phyloP scores from a whole-genome alignment of 768 basidiomycete species.

The Clitopilus hobsonii region DNA sequence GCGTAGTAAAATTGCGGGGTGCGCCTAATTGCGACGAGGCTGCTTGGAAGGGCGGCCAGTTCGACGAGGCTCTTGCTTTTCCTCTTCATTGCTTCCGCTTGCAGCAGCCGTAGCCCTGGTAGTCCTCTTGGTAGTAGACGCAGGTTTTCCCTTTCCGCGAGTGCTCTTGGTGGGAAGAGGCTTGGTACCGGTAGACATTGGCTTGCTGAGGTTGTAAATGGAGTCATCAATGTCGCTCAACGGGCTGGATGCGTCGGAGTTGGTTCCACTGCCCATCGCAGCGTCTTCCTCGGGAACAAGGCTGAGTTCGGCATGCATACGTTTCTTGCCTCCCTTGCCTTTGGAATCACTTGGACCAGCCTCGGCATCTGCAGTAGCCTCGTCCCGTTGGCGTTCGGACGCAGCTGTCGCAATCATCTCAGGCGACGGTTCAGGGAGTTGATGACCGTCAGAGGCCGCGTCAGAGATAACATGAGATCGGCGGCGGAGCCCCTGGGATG shows the following conservation, averaged over 20 bases:
- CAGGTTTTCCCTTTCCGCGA: constrained; percentile 12
- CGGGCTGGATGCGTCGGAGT: constrained; percentile 6
- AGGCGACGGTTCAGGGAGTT: constrained; percentile 46
- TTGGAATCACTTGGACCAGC: constrained; percentile 16
- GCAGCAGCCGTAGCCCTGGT: background rate
- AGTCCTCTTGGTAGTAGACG: constrained; percentile 4
- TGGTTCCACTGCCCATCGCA: background rate
- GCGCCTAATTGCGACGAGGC: constrained; percentile 14
- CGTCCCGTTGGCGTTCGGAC: constrained; percentile 17
- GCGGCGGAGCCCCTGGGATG: constrained; percentile 27
- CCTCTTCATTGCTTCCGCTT: constrained; percentile 11
- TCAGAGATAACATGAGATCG: constrained; percentile 43
- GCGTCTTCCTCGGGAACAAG: constrained; percentile 34
- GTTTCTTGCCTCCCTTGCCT: constrained; percentile 29
- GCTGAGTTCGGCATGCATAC: constrained; percentile 36
- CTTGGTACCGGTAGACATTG: constrained; percentile 1
- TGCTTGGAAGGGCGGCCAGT: constrained; percentile 31
- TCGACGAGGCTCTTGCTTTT: constrained; percentile 22
- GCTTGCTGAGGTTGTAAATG: constrained; percentile 9
- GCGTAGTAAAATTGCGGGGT: background rate
- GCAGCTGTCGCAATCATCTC: constrained; percentile 48
- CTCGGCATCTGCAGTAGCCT: background rate
- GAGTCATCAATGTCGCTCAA: constrained; percentile 1
- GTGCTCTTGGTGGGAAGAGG: constrained; percentile 2
- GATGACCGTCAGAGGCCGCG: constrained; percentile 35